These are phyloP conservation scores for Euphrasia arctica DNA, from an alignment of 305 asterid genomes.

Conservation along the genomic window DNA sequence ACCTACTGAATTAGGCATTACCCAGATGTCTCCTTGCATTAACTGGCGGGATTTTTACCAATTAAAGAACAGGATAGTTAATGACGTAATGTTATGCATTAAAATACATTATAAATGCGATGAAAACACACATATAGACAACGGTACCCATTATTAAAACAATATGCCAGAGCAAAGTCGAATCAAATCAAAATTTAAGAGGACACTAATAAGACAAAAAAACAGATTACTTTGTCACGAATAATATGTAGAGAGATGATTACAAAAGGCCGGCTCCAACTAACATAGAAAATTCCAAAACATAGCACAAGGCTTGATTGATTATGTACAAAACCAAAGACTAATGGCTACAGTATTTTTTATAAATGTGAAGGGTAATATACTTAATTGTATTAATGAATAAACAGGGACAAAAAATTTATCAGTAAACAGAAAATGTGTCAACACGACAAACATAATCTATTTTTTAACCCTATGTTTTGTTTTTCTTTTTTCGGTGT, in stretches of 20 bases:
- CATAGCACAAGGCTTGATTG: too few species aligned
- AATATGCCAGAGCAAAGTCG: background rate
- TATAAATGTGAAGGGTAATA: too few species aligned
- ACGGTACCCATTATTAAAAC: background rate
- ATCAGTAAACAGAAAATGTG: background rate
- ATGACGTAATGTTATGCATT: background rate
- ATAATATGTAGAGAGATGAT: background rate
- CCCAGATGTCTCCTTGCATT: conserved; percentile 97
- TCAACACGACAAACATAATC: background rate
- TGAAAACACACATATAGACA: background rate
- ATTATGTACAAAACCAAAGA: too few species aligned
- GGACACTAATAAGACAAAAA: conserved; percentile 7
- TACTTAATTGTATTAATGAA: background rate
- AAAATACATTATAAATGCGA: background rate
- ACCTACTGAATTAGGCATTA: conserved; percentile 54
- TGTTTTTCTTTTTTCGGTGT: too few species aligned
- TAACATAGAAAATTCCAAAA: too few species aligned
- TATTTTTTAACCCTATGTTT: background rate
- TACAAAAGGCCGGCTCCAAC: too few species aligned
- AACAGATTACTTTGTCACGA: background rate
- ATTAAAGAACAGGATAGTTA: conserved; percentile 12
- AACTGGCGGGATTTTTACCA: conserved; percentile 44
- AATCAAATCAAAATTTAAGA: too few species aligned
- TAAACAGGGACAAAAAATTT: background rate
- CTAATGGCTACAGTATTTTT: too few species aligned